Evolutionary conservation across 2,329 filamentous ascomycete species (phyloP), one percentile per base, ranked within the genome.

Genomic region (Colletotrichum tropicicola): DNA sequence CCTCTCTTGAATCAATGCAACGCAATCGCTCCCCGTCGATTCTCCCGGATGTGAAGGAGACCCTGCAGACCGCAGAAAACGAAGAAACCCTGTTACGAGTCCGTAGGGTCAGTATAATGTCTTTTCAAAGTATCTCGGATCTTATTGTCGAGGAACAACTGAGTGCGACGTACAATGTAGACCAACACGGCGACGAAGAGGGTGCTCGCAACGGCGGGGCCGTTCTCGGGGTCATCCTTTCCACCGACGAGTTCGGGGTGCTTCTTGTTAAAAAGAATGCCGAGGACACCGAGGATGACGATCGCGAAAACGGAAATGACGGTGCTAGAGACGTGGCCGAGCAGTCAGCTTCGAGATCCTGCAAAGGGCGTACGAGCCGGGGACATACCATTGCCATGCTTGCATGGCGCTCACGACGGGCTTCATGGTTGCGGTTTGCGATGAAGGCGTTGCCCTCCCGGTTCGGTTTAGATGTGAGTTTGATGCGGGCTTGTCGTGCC

Each of bases 1-100:
- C 28, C n/a, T 51, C 7, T 32, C 21, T 15, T n/a, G 10, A 56
- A 58, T 69, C 57, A 64, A 78, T 78, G 86, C 75, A 97, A 83
- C 65, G 91, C 89, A 80, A 97, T 97, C 67, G 93, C 91, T 69
- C 94, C 94, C 75, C 92, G 86, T 78, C 92, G 87, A 79, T 89
- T 93, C 78, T 94, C 91, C 78, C 93, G 90, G 72, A 93, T 81
- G 79, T 98, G 94, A 67, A 98, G 86, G 74, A 92, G 88, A 68
- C 94, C 95, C 78, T 98, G 95, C 70, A 94, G 88, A 62, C 91
- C 92, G 80, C 95, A 98, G 82, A 97, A 98, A 53, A 97, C 85
- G 60, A 98, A 87, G 84, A 98, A 98, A 17, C 86, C 89, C 94
- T 97, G 19, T 0, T 8, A 3, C 4, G 2, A 21, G 3, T n/a